Base-by-base conservation (phyloP, 164 flowering plant genomes). In the Protea cynaroides region DNA sequence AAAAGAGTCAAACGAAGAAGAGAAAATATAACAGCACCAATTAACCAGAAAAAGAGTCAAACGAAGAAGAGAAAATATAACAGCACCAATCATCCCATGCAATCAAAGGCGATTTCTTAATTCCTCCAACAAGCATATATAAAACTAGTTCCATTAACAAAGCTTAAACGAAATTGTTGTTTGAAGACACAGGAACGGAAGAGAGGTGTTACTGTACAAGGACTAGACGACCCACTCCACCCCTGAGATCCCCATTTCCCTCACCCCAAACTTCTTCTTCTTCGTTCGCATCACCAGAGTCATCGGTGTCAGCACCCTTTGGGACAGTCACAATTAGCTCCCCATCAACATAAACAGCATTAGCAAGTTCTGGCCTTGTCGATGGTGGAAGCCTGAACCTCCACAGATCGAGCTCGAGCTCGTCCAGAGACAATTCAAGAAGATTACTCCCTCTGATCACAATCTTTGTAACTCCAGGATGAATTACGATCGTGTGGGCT, bases 241-340 rank as follows among this genome's bases (percentile, higher is more conserved):
- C 49, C 49, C 49, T 44, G 49, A 44, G 49, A 15, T 44, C 11
- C 49, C 49, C 49, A 44, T 44, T 44, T 18, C 64, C 82, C 17
- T 25, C 65, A 40, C 67, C 75, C 80, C 75, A 71, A 56, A 50
- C 49, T 65, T 63, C 75, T 6, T 24, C 71, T 6, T 56, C 58
- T 10, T 44, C 4, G 8, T 44, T 44, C 15, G 49, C 17, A 44
- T 15, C 49, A 44, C 49, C 49, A 11, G 18, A 17, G 14, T 57
- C 49, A 22, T 52, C 75, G 0, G 53, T 49, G n/a, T 51, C 62
- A 10, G 24, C 78, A 3, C 72, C 79, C 70, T 90, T 93, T 0
- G 98, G 98, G 67, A 93, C 94, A 18, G 86, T 87, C 62, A 93
- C 92, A 43, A 90, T 75, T 46, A 90, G 83, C 71, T 84, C 85